phyloP scores from a whole-genome alignment of 2,329 filamentous ascomycete species.

The Fusarium graminum region DNA sequence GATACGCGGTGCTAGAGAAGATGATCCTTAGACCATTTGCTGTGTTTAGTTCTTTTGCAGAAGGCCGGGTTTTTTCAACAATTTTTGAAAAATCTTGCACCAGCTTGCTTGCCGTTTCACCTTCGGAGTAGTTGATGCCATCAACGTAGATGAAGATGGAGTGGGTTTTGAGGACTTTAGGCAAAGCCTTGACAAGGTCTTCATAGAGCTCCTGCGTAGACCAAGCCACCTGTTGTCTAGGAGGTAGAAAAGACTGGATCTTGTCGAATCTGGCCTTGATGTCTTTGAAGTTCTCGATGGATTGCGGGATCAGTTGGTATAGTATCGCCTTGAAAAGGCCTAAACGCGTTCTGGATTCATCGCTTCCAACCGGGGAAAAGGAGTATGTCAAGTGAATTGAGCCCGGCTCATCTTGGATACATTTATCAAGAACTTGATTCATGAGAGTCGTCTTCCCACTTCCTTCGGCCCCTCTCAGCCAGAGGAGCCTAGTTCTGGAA shows the following conservation, averaged over 20 bases:
- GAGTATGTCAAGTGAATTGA: conserved; percentile 4
- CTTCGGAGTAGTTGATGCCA: conserved; percentile 6
- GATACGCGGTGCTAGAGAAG: not conserved
- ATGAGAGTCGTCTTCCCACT: conserved; percentile 17
- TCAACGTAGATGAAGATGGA: conserved; percentile 1
- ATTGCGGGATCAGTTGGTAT: conserved; percentile 1
- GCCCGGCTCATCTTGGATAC: not conserved
- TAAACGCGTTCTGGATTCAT: not conserved
- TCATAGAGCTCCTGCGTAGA: conserved; percentile 6
- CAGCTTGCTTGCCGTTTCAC: conserved; percentile 1
- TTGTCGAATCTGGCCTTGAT: conserved; percentile 5
- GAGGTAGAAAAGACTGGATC: not conserved
- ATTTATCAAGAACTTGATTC: not conserved
- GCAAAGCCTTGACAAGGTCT: not conserved
- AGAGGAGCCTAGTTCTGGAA: not conserved
- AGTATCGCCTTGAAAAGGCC: not conserved
- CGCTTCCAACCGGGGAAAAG: not conserved
- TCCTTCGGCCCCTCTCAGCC: conserved; percentile 2
- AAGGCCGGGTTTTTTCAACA: conserved; percentile 1
- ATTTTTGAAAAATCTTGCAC: conserved; percentile 15
- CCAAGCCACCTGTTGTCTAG: not conserved
- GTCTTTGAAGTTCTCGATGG: conserved; percentile 3
- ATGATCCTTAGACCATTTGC: not conserved
- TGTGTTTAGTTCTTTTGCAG: not conserved
- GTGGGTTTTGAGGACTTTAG: not conserved